phyloP scores from a whole-genome alignment of 805 yeast genomes.

The Myxozyma nipponensis region DNA sequence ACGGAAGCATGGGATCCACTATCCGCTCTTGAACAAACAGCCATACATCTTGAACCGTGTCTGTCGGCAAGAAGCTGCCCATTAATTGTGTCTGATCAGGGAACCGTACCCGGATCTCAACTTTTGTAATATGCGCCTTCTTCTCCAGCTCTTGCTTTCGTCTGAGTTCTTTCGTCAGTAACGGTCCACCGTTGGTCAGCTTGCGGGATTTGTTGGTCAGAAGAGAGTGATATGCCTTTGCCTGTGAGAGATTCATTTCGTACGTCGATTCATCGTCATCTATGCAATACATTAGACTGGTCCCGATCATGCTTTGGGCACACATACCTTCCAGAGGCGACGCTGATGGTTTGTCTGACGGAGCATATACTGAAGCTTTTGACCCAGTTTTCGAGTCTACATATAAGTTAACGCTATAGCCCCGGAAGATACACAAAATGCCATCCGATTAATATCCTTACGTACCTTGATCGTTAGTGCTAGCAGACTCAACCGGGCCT shows the following conservation, averaged over 20 bases:
- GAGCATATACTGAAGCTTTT: neutral
- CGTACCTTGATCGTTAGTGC: no score
- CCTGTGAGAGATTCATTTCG: conserved; percentile 27
- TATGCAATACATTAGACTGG: neutral
- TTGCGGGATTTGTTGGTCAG: conserved; percentile 27
- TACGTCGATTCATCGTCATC: conserved; percentile 26
- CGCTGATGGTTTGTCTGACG: neutral
- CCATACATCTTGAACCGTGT: conserved; percentile 41
- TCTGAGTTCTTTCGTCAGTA: conserved; percentile 44
- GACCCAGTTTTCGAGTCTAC: neutral
- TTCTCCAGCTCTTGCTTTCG: conserved; percentile 35
- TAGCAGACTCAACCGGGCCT: no score
- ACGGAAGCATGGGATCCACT: conserved; percentile 34
- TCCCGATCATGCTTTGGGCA: neutral
- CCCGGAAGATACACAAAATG: no score
- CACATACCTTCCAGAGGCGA: neutral
- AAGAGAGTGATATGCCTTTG: conserved; percentile 27
- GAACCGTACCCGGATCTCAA: conserved; percentile 50
- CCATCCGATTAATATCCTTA: no score
- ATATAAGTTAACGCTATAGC: no score
- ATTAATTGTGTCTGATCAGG: conserved; percentile 56
- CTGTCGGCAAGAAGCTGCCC: conserved; percentile 46
- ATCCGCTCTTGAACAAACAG: conserved; percentile 36
- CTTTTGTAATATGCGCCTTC: conserved; percentile 31
- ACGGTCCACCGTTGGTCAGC: conserved; percentile 36